Conservation (phyloP, 2,329 filamentous ascomycete species). For the Fusarium hainanense region DNA sequence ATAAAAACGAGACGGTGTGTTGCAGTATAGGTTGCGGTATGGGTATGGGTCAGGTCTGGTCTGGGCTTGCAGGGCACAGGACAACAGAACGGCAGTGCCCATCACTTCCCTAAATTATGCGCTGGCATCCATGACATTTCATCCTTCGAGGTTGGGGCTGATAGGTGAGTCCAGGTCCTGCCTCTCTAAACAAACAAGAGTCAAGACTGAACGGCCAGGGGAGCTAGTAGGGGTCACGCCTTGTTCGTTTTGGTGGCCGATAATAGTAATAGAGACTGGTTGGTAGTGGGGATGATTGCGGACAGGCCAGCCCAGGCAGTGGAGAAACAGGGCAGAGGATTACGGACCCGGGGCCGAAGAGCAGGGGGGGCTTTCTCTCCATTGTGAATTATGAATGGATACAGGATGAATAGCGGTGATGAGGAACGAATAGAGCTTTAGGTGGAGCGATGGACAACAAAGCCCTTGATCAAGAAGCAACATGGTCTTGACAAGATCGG, state of each 20-base stretch:
- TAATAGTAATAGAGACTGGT: conserved; percentile 3
- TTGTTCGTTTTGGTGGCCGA: conserved; percentile 33
- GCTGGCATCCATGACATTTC: conserved; percentile 39
- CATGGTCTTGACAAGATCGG: background rate
- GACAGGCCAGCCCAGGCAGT: conserved; percentile 34
- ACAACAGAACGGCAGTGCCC: conserved; percentile 34
- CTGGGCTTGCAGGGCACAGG: conserved; percentile 31
- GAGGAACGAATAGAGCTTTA: conserved; percentile 10
- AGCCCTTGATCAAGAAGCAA: conserved; percentile 12
- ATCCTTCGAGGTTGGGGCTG: conserved; percentile 11
- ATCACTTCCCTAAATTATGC: conserved; percentile 40
- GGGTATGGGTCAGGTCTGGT: background rate
- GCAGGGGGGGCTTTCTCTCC: conserved; percentile 20
- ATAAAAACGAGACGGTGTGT: conserved; percentile 40
- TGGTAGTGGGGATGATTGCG: conserved; percentile 34
- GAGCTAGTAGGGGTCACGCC: conserved; percentile 33
- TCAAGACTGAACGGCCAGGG: conserved; percentile 20
- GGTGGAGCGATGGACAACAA: conserved; percentile 9
- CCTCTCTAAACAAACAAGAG: conserved; percentile 22
- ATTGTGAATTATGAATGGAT: conserved; percentile 21
- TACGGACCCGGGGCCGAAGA: conserved; percentile 23
- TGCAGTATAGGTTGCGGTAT: conserved; percentile 23
- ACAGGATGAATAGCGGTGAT: conserved; percentile 18
- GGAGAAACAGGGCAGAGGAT: conserved; percentile 36
- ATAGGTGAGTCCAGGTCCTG: conserved; percentile 23